Percentiles rank a stretch among this genome's conserved stretches.
Conservation (phyloP, 2,329 filamentous ascomycete genomes). For the Botrytis galanthina region DNA sequence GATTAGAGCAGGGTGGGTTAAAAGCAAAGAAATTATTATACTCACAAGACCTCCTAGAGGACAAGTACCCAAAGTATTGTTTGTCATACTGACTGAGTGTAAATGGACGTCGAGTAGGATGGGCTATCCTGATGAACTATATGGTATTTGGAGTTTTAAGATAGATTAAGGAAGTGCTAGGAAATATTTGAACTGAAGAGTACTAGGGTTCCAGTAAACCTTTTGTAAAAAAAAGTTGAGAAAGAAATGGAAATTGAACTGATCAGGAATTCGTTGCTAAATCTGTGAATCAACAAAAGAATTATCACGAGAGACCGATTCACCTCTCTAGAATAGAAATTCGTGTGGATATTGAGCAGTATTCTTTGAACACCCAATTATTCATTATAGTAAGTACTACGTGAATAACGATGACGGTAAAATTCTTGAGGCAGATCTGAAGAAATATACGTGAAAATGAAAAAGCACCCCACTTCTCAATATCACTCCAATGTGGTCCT, state of each 20-base stretch:
- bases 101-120: too few species aligned
- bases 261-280: neutral
- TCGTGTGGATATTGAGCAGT: neutral
- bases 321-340: neutral
- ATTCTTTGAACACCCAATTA: neutral
- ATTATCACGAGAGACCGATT: neutral
- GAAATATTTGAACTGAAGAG: too few species aligned
- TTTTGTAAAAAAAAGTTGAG: too few species aligned
- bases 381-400: neutral
- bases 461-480: neutral
- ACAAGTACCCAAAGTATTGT: constrained; percentile 8
- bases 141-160: neutral
- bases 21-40: neutral
- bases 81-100: neutral
- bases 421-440: neutral
- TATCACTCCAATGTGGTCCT: too few species aligned
- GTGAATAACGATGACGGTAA: neutral
- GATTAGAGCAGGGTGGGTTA: neutral
- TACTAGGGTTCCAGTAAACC: neutral
- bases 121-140: neutral
- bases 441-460: neutral
- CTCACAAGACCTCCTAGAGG: constrained; percentile 8
- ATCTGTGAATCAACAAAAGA: neutral
- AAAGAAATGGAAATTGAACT: neutral
- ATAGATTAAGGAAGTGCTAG: neutral